These are phyloP conservation scores for Dactylonectria estremocensis DNA, from an alignment of 2,329 filamentous ascomycete species.

Conservation along the genomic window DNA sequence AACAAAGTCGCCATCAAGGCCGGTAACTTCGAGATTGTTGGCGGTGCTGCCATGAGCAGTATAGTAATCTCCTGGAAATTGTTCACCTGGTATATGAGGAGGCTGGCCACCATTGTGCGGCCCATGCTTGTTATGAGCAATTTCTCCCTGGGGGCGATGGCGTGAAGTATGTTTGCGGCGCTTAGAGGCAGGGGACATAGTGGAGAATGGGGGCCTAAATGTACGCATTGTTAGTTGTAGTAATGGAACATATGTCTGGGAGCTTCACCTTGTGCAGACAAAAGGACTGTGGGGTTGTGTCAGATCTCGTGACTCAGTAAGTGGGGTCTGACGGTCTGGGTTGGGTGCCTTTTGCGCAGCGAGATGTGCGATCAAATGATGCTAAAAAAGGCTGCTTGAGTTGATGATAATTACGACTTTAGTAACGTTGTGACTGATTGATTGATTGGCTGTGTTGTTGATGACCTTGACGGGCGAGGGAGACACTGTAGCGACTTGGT, in stretches of 20 bases:
- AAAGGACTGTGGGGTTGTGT: background rate
- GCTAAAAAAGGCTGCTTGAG: background rate
- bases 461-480: background rate
- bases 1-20: background rate
- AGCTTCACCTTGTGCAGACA: background rate
- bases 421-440: background rate
- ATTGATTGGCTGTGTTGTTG: background rate
- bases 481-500: background rate
- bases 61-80: background rate
- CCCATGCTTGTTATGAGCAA: background rate
- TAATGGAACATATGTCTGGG: background rate
- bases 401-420: background rate
- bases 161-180: background rate
- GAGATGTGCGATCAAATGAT: background rate
- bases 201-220: background rate
- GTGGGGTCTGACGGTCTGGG: background rate
- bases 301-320: background rate
- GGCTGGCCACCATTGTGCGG: background rate
- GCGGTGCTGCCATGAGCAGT: background rate
- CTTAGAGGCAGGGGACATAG: background rate
- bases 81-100: background rate
- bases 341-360: background rate
- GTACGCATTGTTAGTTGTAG: background rate
- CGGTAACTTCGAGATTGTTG: background rate
- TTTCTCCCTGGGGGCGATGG: background rate